Base-by-base conservation (phyloP, 495 filamentous ascomycete genomes). In the Penicillium goetzii region DNA sequence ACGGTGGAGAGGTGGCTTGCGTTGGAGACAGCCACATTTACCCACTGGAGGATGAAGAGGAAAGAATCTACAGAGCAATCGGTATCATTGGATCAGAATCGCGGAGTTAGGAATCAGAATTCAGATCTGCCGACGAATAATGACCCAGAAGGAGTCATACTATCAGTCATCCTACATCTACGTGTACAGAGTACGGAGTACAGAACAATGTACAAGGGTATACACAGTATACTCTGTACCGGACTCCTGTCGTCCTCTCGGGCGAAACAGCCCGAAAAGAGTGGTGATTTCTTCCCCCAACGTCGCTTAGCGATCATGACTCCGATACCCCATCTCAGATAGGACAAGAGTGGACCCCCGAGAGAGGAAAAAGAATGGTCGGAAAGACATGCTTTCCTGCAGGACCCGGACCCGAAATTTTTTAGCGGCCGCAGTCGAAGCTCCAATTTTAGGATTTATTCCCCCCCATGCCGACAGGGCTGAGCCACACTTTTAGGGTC, bases 401-500 rank as follows among this genome's bases (percentile, higher is more conserved):
- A 36, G n/a, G 15, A 33, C 32, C 32, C 52, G 30, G 32, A 21
- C 52, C 32, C 52, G 10, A 36, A 43, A 60, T 51, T 45, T 47
- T 4, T 30, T 36, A 25, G 58, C 51, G 55, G 52, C 40, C 51
- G 54, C 58, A 64, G n/a, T 59, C 58, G 56, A 23, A 58, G 56
- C 62, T 62, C 66, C 61, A 65, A 63, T 65, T 65, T 61, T 63
- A 64, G 65, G 65, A 52, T 36, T 19, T 33, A 19, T 43, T 32
- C 30, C 9, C 30, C 40, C n/a, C 41, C 21, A 43, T 59, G 32
- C 55, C 59, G 49, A 50, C 63, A 71, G 60, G 68, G 68, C 68
- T 71, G 68, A 68, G 68, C 68, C 68, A 71, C 68, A 71, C 68
- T 62, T 62, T 65, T 59, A 55, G 23, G 26, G 43, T 43, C 26